Percentiles rank a stretch among this genome's conserved stretches.
These are phyloP conservation scores for Hypholoma sublateritium DNA, from an alignment of 768 basidiomycete species.

Conservation along the genomic window DNA sequence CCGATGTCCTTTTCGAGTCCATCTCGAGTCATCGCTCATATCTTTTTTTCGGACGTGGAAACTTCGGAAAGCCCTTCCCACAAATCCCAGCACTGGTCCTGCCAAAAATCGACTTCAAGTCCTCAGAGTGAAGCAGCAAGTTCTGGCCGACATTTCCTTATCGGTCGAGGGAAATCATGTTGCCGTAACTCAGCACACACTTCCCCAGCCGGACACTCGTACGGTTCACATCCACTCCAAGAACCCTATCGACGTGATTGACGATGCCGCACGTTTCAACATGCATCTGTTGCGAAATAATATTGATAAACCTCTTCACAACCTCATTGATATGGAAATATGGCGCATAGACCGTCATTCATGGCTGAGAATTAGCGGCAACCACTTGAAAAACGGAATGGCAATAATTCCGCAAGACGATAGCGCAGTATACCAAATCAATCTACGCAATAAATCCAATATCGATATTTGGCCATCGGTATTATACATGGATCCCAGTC, in stretches of 20 bases:
- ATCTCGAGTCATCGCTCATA: constrained; percentile 46
- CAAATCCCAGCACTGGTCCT: constrained; percentile 29
- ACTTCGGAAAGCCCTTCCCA: constrained; percentile 38
- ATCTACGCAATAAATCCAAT: constrained; percentile 49
- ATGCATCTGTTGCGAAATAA: constrained; percentile 57
- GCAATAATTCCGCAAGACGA: constrained; percentile 46
- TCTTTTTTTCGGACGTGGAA: constrained; percentile 46
- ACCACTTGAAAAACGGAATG: constrained; percentile 46
- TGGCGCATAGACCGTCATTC: constrained; percentile 45
- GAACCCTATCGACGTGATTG: constrained; percentile 39
- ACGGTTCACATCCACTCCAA: constrained; percentile 36
- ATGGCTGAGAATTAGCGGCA: constrained; percentile 42
- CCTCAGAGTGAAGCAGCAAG: constrained; percentile 41
- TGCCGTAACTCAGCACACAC: constrained; percentile 45
- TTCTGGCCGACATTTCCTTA: constrained; percentile 52
- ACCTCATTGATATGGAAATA: constrained; percentile 53
- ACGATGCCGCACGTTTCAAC: constrained; percentile 60
- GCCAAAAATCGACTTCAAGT: constrained; percentile 40
- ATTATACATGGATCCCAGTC: constrained; percentile 58
- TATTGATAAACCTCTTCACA: constrained; percentile 42
- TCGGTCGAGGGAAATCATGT: constrained; percentile 38
- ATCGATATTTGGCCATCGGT: constrained; percentile 63
- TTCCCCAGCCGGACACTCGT: constrained; percentile 32
- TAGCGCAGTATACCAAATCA: constrained; percentile 44
- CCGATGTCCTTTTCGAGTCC: constrained; percentile 51